Percentiles rank a stretch among this genome's conserved stretches.
Evolutionary conservation across 441 rosid species (phyloP).

Genomic region (Syzygium syzygioides): DNA sequence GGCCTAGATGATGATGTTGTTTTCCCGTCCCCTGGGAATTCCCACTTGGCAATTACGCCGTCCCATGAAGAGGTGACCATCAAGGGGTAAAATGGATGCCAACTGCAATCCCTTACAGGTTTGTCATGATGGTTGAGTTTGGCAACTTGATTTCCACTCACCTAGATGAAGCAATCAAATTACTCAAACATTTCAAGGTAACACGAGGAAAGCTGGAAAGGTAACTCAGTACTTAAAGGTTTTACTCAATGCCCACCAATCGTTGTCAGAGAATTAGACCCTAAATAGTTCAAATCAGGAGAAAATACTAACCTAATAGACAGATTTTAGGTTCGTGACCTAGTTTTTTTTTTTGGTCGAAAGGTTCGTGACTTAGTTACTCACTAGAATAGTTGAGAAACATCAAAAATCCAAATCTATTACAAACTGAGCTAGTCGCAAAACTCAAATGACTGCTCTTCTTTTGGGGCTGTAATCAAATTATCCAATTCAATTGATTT

Average conservation of each 20-base stretch:
- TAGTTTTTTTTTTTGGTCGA: background rate
- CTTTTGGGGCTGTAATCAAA: background rate
- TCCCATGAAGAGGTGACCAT: conserved; percentile 88
- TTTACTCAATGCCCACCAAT: background rate
- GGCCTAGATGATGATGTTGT: conserved; percentile 10
- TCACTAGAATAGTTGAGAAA: background rate
- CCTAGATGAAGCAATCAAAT: conserved; percentile 22
- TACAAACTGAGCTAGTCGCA: background rate
- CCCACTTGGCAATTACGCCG: conserved; percentile 65
- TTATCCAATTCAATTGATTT: background rate
- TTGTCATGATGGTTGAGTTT: conserved; percentile 37
- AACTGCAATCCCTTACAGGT: conserved; percentile 79
- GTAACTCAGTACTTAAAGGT: background rate
- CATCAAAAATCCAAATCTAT: background rate
- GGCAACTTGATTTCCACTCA: conserved; percentile 59
- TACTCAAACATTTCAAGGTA: background rate
- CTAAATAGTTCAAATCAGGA: background rate
- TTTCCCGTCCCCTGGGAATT: conserved; percentile 34
- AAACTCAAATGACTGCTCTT: background rate
- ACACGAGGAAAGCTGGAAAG: background rate
- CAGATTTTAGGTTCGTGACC: background rate
- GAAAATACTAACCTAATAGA: background rate
- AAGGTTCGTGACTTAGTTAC: background rate
- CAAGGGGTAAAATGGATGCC: conserved; percentile 78
- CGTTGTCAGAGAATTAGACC: background rate